phyloP scores from a whole-genome alignment of 306 rosid species.

The Purshia tridentata region DNA sequence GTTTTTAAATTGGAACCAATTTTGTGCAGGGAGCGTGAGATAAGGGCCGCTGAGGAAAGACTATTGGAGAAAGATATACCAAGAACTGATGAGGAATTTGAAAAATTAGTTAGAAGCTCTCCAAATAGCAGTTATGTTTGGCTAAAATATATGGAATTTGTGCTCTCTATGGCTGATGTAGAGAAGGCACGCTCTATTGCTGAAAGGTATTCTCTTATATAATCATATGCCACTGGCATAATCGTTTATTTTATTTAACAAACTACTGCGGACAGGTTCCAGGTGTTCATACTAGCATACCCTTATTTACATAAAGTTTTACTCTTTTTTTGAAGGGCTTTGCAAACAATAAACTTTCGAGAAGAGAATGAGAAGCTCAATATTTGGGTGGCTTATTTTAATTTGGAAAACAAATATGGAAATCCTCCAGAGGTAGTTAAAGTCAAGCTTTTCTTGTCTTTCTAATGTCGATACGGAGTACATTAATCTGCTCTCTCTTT shows the following conservation, averaged over 20 bases:
- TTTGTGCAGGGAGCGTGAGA: conserved; percentile 63
- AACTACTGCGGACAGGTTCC: not conserved
- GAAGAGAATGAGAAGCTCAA: conserved; percentile 93
- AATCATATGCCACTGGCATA: not conserved
- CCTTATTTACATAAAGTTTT: not conserved
- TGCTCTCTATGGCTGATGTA: conserved; percentile 65
- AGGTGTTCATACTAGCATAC: not conserved
- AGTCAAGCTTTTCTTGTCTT: not conserved
- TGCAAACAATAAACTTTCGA: conserved; percentile 77
- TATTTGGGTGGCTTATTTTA: conserved; percentile 87
- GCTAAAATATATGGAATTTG: conserved; percentile 86
- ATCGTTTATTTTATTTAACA: not conserved
- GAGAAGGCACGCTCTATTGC: conserved; percentile 94
- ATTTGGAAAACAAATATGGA: conserved; percentile 83
- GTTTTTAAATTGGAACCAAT: conserved; percentile 9
- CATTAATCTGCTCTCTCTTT: conserved; percentile 23
- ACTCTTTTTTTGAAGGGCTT: conserved; percentile 52
- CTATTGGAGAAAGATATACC: conserved; percentile 76
- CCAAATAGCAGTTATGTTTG: conserved; percentile 89
- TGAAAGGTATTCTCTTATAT: conserved; percentile 55
- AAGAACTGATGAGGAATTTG: conserved; percentile 85
- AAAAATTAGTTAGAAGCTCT: conserved; percentile 81
- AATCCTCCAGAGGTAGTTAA: conserved; percentile 75
- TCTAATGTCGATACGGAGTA: conserved; percentile 3
- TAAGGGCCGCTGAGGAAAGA: conserved; percentile 82